A percentile compares a stretch with the other conserved stretches of the same genome.
These are phyloP conservation scores for Elsinoe necatrix DNA, from an alignment of 2,329 filamentous ascomycete species.

Conservation along the genomic window DNA sequence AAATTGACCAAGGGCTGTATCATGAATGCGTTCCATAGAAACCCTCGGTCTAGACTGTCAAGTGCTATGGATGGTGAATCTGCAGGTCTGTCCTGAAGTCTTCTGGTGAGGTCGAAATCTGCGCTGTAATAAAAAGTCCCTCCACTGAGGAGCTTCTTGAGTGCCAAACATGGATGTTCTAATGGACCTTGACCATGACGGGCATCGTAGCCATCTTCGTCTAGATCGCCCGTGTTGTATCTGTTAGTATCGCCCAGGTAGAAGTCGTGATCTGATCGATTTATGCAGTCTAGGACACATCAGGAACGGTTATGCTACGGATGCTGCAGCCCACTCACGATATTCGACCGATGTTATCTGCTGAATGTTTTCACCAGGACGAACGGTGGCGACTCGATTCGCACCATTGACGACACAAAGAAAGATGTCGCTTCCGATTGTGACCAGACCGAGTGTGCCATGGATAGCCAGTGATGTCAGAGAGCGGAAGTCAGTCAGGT, in stretches of 20 bases:
- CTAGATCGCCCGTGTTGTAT: constrained; percentile 45
- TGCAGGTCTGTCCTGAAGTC: constrained; percentile 66
- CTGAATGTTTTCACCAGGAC: constrained; percentile 82
- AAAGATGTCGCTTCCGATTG: constrained; percentile 76
- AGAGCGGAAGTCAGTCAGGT: constrained; percentile 68
- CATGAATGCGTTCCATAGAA: constrained; percentile 98
- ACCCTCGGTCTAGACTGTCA: constrained; percentile 84
- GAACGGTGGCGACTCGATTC: constrained; percentile 67
- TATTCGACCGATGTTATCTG: constrained; percentile 83
- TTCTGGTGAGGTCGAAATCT: constrained; percentile 94
- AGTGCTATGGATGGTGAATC: constrained; percentile 66
- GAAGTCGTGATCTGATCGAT: constrained; percentile 76
- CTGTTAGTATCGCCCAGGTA: constrained; percentile 52
- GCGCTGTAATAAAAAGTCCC: constrained; percentile 97
- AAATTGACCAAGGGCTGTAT: constrained; percentile 88
- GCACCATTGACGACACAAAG: constrained; percentile 80
- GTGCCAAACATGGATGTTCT: constrained; percentile 81
- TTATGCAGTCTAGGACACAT: constrained; percentile 64
- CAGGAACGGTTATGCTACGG: constrained; percentile 6
- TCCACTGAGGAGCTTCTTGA: constrained; percentile 86
- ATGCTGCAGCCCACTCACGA: constrained; percentile 34
- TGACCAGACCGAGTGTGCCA: constrained; percentile 82
- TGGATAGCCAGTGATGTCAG: constrained; percentile 66
- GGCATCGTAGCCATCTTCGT: constrained; percentile 46
- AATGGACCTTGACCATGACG: constrained; percentile 48